A percentile compares a stretch with the other conserved stretches of the same genome.
phyloP scores from a whole-genome alignment of 2,329 filamentous ascomycete species.

The Chaetoscypha palmicola region DNA sequence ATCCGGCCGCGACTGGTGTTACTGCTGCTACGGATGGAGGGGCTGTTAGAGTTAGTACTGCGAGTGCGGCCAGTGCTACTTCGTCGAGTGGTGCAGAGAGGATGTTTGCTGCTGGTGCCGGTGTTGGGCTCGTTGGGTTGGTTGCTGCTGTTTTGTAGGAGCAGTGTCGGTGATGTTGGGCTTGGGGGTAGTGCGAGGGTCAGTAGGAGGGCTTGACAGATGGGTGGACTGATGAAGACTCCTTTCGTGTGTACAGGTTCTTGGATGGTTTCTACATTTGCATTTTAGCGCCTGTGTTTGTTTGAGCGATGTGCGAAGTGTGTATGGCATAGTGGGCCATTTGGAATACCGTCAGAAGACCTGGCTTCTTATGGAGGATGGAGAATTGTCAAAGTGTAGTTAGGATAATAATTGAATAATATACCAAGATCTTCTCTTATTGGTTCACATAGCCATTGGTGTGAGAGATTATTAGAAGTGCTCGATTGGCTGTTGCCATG shows the following conservation, averaged over 20 bases:
- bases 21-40: constrained; percentile 7
- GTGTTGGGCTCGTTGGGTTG: constrained; percentile 18
- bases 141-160: constrained; percentile 22
- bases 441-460: too few species aligned
- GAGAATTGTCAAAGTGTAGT: too few species aligned
- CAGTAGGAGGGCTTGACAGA: neutral
- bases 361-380: too few species aligned
- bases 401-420: too few species aligned
- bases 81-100: constrained; percentile 14
- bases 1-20: constrained; percentile 2
- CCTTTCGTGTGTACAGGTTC: neutral
- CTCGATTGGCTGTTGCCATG: too few species aligned
- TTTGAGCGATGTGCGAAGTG: neutral
- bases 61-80: constrained; percentile 9
- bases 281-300: neutral
- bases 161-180: too few species aligned
- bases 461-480: too few species aligned
- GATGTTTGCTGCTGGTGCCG: constrained; percentile 16
- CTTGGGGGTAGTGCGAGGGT: neutral
- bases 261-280: neutral
- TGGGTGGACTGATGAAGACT: too few species aligned
- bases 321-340: too few species aligned
- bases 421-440: too few species aligned
- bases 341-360: too few species aligned
- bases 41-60: neutral